Evolutionary conservation across 176 grass and related monocot species (phyloP).

Genomic region (Elaeis guineensis): DNA sequence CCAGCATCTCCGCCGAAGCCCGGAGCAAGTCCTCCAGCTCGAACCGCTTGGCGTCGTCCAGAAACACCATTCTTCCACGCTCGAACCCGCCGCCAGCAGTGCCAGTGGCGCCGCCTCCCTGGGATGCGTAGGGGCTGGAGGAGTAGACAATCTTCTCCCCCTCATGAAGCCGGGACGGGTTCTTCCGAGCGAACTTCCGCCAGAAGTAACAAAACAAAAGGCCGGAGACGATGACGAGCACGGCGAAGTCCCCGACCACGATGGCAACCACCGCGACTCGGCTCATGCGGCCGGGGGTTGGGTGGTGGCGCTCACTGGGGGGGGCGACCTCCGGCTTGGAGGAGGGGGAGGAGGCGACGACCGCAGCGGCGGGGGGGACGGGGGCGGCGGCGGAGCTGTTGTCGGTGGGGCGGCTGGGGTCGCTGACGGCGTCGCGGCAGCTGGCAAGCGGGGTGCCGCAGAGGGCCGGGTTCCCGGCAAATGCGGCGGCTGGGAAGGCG

Average conservation of each 20-base stretch:
- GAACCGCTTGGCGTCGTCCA: conserved; percentile 56
- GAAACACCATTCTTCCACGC: conserved; percentile 77
- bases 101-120: conserved; percentile 10
- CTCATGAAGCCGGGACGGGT: conserved; percentile 43
- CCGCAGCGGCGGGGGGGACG: conserved; percentile 1
- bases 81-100: conserved; percentile 32
- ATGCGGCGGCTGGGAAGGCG: conserved; percentile 30
- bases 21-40: conserved; percentile 88
- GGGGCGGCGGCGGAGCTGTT: not conserved
- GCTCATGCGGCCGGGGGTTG: conserved; percentile 47
- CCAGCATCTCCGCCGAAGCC: conserved; percentile 96
- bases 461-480: conserved; percentile 43
- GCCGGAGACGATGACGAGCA: conserved; percentile 65
- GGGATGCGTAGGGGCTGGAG: conserved; percentile 62
- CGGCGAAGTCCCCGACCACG: conserved; percentile 69
- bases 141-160: conserved; percentile 99
- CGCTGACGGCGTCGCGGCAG: conserved; percentile 28
- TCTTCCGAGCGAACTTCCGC: conserved; percentile 56
- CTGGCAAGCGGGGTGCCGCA: conserved; percentile 55
- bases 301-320: not conserved
- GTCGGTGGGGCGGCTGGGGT: conserved; percentile 22
- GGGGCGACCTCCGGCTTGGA: conserved; percentile 30
- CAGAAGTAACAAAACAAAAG: conserved; percentile 97
- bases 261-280: conserved; percentile 59
- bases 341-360: conserved; percentile 43